These are phyloP conservation scores for Leishmania braziliensis DNA, from an alignment of 208 protist genomes.

Conservation along the genomic window DNA sequence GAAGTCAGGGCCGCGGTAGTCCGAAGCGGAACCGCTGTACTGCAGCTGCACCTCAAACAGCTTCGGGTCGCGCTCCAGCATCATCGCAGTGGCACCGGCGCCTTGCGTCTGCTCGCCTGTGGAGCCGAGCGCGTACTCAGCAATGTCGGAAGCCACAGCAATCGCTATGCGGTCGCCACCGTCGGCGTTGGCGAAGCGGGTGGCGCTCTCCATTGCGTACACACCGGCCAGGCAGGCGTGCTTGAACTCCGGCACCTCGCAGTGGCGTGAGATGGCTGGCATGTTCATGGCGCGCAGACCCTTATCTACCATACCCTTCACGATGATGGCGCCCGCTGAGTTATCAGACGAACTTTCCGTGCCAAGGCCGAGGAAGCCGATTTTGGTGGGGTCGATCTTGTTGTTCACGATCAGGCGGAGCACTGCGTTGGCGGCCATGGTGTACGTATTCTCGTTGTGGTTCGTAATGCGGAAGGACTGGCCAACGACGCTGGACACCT, in stretches of 20 bases:
- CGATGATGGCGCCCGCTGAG: slow-evolving; percentile 90
- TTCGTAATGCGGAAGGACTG: slow-evolving; percentile 87
- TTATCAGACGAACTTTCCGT: slow-evolving; percentile 91
- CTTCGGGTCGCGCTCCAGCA: slow-evolving; percentile 74
- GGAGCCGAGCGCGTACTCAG: slow-evolving; percentile 88
- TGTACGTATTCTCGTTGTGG: slow-evolving; percentile 91
- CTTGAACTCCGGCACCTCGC: slow-evolving; percentile 93
- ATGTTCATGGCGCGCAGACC: slow-evolving; percentile 70
- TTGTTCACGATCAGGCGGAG: slow-evolving; percentile 89
- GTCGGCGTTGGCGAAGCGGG: slow-evolving; percentile 69
- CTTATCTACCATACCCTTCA: slow-evolving; percentile 92
- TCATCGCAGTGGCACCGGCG: slow-evolving; percentile 83
- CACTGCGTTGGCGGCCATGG: slow-evolving; percentile 90
- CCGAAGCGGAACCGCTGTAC: slow-evolving; percentile 74
- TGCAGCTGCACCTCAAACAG: slow-evolving; percentile 82
- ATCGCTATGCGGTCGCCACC: slow-evolving; percentile 78
- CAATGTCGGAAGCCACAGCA: slow-evolving; percentile 89
- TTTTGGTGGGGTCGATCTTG: slow-evolving; percentile 77
- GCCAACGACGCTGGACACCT: slow-evolving; percentile 88
- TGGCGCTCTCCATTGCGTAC: slow-evolving; percentile 88
- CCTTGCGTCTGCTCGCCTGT: slow-evolving; percentile 92
- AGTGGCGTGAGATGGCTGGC: slow-evolving; percentile 76
- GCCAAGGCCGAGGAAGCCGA: slow-evolving; percentile 90
- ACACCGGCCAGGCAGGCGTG: slow-evolving; percentile 92
- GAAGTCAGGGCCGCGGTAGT: slow-evolving; percentile 92